These are phyloP conservation scores for Scheffersomyces lignosus DNA, from an alignment of 805 yeast species.

Conservation along the genomic window DNA sequence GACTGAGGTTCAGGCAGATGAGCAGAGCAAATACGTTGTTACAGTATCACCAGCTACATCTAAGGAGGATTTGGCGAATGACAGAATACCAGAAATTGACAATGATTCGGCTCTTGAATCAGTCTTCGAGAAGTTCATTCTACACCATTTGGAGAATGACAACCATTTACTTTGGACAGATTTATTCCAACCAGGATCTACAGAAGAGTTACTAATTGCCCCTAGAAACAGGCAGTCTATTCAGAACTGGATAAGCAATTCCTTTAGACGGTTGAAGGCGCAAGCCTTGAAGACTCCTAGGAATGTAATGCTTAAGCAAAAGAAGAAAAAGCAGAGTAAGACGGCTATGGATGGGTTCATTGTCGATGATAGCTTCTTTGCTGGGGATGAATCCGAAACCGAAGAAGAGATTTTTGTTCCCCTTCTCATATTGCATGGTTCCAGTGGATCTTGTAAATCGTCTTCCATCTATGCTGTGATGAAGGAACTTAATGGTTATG, in stretches of 20 bases:
- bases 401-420: constrained; percentile 54
- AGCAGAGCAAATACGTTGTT: background rate
- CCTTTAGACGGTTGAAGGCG: constrained; percentile 34
- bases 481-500: constrained; percentile 61
- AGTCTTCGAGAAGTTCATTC: constrained; percentile 10
- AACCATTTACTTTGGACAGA: constrained; percentile 39
- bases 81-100: constrained; percentile 10
- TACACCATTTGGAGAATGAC: background rate
- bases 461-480: constrained; percentile 69
- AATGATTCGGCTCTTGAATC: constrained; percentile 9
- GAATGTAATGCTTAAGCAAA: constrained; percentile 26
- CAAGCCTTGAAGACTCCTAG: constrained; percentile 35
- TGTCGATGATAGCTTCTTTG: constrained; percentile 27
- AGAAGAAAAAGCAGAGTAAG: constrained; percentile 14
- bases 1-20: background rate
- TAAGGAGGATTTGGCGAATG: constrained; percentile 1
- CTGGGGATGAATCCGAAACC: constrained; percentile 18
- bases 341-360: constrained; percentile 33
- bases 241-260: constrained; percentile 39
- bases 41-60: background rate
- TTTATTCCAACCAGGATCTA: constrained; percentile 40
- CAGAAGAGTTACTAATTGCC: constrained; percentile 36
- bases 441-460: constrained; percentile 76
- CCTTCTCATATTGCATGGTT: constrained; percentile 66
- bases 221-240: constrained; percentile 20